A percentile compares a stretch with the other conserved stretches of the same genome.
Evolutionary conservation across 2,329 filamentous ascomycete genomes (phyloP).

Genomic region (Thermothelomyces thermophilus): DNA sequence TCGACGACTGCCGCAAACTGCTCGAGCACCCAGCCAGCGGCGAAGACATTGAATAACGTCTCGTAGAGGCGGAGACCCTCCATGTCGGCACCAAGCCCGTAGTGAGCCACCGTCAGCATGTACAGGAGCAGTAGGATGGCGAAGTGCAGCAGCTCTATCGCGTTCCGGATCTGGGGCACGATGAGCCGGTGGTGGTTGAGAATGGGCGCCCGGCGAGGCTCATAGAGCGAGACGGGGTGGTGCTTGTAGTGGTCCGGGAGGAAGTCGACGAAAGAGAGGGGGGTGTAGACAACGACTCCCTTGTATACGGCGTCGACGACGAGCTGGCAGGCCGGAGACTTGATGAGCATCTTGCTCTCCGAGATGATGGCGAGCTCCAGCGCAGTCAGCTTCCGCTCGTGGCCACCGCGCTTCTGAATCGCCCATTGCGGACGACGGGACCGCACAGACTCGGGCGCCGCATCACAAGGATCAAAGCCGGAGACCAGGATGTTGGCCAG

Average conservation of each 20-base stretch:
- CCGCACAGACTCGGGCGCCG: constrained; percentile 54
- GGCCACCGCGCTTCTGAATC: constrained; percentile 33
- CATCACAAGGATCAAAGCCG: constrained; percentile 66
- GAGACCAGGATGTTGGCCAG: constrained; percentile 64
- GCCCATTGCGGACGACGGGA: constrained; percentile 37
- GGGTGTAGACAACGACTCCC: constrained; percentile 64
- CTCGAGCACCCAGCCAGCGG: constrained; percentile 61
- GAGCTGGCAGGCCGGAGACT: constrained; percentile 59
- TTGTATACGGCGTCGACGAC: constrained; percentile 65
- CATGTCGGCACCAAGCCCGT: constrained; percentile 45
- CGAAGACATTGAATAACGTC: constrained; percentile 56
- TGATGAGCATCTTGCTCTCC: constrained; percentile 62
- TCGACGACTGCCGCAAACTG: constrained; percentile 60
- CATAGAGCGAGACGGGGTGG: constrained; percentile 62
- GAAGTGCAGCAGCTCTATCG: constrained; percentile 61
- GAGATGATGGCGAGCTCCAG: constrained; percentile 67
- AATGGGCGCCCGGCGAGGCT: constrained; percentile 57
- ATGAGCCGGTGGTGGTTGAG: constrained; percentile 68
- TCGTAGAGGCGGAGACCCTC: constrained; percentile 52
- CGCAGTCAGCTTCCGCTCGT: constrained; percentile 55
- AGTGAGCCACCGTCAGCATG: constrained; percentile 54
- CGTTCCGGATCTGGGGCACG: constrained; percentile 60
- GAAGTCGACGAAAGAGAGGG: constrained; percentile 64
- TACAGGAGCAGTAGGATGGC: constrained; percentile 57
- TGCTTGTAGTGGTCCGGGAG: constrained; percentile 68